A percentile compares a stretch with the other conserved stretches of the same genome.
phyloP scores from a whole-genome alignment of 225 moss, liverwort and hornwort genomes.

The Antitrichia curtipendula region DNA sequence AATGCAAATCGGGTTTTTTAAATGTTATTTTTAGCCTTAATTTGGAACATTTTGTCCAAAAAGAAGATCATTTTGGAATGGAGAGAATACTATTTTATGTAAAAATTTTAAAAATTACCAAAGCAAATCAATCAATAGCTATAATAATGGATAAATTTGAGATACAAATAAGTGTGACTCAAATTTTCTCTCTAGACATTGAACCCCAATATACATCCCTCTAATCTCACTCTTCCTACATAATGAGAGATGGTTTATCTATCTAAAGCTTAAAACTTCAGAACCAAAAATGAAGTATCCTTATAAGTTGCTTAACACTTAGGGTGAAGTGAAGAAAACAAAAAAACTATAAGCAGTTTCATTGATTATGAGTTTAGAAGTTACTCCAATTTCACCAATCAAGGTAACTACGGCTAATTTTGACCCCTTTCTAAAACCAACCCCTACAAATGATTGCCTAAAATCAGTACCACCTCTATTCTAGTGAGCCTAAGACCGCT shows the following conservation, averaged over 20 bases:
- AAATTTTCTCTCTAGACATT: background rate
- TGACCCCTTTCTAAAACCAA: background rate
- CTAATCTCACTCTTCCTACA: background rate
- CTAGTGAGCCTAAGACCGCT: background rate
- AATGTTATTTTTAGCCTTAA: too few relatives aligned
- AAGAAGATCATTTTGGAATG: too few relatives aligned
- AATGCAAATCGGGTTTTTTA: too few relatives aligned
- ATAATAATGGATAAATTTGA: background rate
- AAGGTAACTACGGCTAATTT: background rate
- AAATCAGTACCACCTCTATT: background rate
- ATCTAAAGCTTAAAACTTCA: background rate
- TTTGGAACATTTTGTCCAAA: too few relatives aligned
- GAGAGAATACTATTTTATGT: background rate
- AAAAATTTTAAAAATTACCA: background rate
- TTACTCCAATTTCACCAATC: background rate
- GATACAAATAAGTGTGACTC: fast-evolving
- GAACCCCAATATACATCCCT: fast-evolving
- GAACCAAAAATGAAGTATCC: fast-evolving
- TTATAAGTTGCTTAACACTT: background rate
- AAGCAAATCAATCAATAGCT: background rate
- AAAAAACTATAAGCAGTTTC: background rate
- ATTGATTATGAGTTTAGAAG: background rate
- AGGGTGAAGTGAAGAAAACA: background rate
- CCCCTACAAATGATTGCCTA: background rate
- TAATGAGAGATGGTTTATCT: background rate